These are phyloP conservation scores for Salix suchowensis DNA, from an alignment of 345 rosid species.

Conservation along the genomic window DNA sequence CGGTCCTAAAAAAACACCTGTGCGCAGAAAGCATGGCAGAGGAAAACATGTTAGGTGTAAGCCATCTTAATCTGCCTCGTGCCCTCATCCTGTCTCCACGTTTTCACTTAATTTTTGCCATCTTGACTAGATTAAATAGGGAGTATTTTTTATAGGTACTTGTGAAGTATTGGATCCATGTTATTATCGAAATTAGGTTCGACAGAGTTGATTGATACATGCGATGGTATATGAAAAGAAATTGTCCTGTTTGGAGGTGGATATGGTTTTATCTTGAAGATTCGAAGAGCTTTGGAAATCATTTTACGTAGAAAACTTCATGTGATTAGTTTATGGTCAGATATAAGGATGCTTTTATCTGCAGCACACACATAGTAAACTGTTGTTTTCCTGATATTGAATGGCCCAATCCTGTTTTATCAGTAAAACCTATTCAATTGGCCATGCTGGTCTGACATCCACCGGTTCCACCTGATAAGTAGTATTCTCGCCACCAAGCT, in stretches of 20 bases:
- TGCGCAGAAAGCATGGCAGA: slow-evolving; percentile 28
- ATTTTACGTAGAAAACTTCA: not conserved
- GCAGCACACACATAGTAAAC: not conserved
- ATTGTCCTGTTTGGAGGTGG: not conserved
- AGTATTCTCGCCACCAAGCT: not conserved
- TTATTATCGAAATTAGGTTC: not conserved
- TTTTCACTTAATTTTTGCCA: not conserved
- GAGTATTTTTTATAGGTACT: not conserved
- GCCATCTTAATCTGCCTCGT: slow-evolving; percentile 15
- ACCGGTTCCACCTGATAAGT: not conserved
- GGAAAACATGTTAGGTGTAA: slow-evolving; percentile 38
- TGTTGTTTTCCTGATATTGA: not conserved
- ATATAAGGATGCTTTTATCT: not conserved
- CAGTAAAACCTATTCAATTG: not conserved
- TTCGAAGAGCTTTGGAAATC: not conserved
- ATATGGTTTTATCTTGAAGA: not conserved
- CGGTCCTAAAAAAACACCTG: slow-evolving; percentile 26
- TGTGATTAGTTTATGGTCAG: not conserved
- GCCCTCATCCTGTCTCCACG: not conserved
- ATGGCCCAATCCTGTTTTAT: not conserved
- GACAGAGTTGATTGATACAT: not conserved
- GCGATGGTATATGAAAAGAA: not conserved
- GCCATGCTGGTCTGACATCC: not conserved
- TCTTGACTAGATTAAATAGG: not conserved
- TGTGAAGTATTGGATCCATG: not conserved